Evolutionary conservation across 2,329 filamentous ascomycete genomes (phyloP).

Genomic region (Aspergillus intermedius): DNA sequence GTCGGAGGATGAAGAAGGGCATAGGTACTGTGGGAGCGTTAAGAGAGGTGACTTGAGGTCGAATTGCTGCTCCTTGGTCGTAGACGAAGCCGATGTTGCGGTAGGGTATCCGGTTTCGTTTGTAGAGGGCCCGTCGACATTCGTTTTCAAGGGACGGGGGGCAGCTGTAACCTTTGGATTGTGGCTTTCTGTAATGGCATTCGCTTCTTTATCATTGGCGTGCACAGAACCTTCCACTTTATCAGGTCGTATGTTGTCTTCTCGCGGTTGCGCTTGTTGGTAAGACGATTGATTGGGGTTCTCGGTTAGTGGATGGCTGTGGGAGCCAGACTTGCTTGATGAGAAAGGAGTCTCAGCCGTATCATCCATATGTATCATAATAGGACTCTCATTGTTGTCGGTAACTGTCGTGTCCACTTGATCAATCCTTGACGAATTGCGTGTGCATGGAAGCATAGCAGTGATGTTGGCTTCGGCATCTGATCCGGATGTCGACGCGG

Average conservation of each 20-base stretch:
- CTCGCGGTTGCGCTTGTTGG: not conserved
- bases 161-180: not conserved
- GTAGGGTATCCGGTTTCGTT: not conserved
- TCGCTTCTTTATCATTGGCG: not conserved
- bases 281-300: slow-evolving; percentile 18
- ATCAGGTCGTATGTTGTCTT: not conserved
- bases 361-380: slow-evolving; percentile 18
- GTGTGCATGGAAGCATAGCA: not conserved
- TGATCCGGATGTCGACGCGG: slow-evolving; percentile 11
- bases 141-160: not conserved
- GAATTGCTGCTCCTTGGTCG: not conserved
- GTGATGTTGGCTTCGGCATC: not conserved
- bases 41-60: not conserved
- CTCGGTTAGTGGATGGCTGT: slow-evolving; percentile 10
- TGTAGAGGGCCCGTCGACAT: not conserved
- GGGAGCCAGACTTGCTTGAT: not conserved
- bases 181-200: not conserved
- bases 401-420: not conserved
- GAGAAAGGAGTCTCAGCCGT: not conserved
- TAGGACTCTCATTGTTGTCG: not conserved
- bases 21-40: not conserved
- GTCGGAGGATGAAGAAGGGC: not conserved
- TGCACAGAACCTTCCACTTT: not conserved
- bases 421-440: not conserved
- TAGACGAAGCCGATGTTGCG: not conserved